Conservation (phyloP, 345 rosid species). For the Eucalyptus microcorys region DNA sequence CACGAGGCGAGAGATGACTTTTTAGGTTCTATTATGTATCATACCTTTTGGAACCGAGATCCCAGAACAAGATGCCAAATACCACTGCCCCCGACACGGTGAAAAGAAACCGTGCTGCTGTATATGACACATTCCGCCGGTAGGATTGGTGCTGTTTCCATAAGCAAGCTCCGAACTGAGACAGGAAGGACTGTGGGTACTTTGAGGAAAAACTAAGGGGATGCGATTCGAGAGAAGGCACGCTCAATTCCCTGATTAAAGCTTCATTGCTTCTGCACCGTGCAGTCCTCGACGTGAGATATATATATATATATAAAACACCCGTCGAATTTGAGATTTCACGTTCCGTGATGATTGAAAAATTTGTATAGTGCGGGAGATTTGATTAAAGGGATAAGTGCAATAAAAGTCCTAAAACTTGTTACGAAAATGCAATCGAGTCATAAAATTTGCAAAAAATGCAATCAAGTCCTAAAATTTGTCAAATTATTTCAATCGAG, state of each 20-base stretch:
- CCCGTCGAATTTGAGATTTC: no score
- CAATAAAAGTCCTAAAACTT: no score
- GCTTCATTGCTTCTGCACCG: constrained; percentile 14
- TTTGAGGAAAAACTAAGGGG: constrained; percentile 31
- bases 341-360: no score
- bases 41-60: constrained; percentile 24
- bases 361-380: no score
- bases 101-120: constrained; percentile 13
- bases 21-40: not conserved
- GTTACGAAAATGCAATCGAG: no score
- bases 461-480: no score
- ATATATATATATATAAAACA: not conserved
- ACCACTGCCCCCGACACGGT: constrained; percentile 11
- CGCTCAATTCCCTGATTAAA: constrained; percentile 23
- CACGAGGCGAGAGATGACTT: not conserved
- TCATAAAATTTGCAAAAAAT: no score
- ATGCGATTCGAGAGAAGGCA: constrained; percentile 5
- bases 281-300: not conserved
- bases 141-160: constrained; percentile 42
- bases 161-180: constrained; percentile 34
- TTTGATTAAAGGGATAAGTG: no score
- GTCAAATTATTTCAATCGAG: no score
- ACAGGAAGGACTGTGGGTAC: constrained; percentile 20
- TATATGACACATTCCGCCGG: constrained; percentile 36
- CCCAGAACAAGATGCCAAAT: constrained; percentile 24